Base-by-base conservation (phyloP, 2,329 filamentous ascomycete genomes). In the Aspergillus sclerotialis region DNA sequence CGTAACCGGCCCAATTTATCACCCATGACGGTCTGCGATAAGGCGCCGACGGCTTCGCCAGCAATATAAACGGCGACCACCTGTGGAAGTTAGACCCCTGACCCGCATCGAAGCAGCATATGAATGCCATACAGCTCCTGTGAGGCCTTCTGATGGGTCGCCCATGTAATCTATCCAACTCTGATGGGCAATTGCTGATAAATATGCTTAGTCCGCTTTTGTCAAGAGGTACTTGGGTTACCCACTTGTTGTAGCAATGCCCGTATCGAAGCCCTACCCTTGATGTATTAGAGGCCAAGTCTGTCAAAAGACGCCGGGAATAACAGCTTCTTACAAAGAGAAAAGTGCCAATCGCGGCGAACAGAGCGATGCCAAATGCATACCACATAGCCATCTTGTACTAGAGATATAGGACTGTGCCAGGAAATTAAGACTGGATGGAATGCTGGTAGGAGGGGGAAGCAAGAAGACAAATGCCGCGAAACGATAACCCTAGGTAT, bases 101-200 rank as follows among this genome's bases (percentile, higher is more conserved):
- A n/a, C n/a, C n/a, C n/a, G n/a, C n/a, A n/a, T n/a, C n/a, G n/a
- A n/a, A n/a, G n/a, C 17, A 3, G 2, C 4, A 10, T n/a, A 23
- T 4, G 28, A 5, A 23, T n/a, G 18, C 49, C 52, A 28, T 51
- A 71, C 68, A 15, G 71, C 69, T 34, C 75, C 75, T 2, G 72
- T 77, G 11, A 77, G 50, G 4, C 66, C 72, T 42, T 71, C 62
- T 3, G 70, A 73, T 2, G 75, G 75, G 31, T 73, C 49, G 9
- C 63, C 36, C 73, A 78, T 78, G 52, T 78, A 78, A 28, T 72
- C 63, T 28, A 73, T 68, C 73, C 73, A 78, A 47, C 72, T 76
- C 45, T 72, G 49, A 48, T 78, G 75, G 3, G 75, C 73, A 36
- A 78, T 78, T 13, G 75, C 68, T 70, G 35, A 32, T 7, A 18